These are phyloP conservation scores for Phytopythium kandeliae DNA, from an alignment of 352 stramenopile species.

Conservation along the genomic window DNA sequence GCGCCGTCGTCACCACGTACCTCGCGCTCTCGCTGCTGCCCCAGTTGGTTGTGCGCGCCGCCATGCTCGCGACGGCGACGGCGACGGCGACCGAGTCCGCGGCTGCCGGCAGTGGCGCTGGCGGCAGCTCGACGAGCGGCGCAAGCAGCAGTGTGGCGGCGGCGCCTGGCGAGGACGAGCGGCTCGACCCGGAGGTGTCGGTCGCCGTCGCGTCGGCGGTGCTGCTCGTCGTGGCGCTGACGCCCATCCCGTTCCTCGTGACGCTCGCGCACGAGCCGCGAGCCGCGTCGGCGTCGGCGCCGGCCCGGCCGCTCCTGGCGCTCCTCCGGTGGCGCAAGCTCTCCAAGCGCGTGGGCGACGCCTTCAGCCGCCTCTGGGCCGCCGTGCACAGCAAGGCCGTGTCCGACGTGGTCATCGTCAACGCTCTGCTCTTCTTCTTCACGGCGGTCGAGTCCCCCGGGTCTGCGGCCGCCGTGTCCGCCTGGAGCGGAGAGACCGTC, in stretches of 20 bases:
- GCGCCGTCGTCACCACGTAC: slow-evolving; percentile 26
- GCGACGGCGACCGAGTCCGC: background rate
- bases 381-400: slow-evolving; percentile 34
- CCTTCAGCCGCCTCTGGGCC: slow-evolving; percentile 24
- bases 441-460: slow-evolving; percentile 19
- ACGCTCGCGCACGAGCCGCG: slow-evolving; percentile 19
- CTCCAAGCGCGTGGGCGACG: slow-evolving; percentile 8
- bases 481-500: slow-evolving; percentile 8
- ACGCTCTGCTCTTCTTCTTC: slow-evolving; percentile 39
- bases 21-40: slow-evolving; percentile 11
- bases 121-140: too few relatives aligned
- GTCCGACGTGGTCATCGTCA: slow-evolving; percentile 39
- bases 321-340: background rate
- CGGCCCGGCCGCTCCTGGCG: background rate
- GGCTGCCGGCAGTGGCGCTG: too few relatives aligned
- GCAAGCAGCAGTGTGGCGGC: too few relatives aligned
- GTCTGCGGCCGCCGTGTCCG: background rate
- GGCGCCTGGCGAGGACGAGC: background rate
- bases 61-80: background rate
- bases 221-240: slow-evolving; percentile 13
- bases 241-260: slow-evolving; percentile 25
- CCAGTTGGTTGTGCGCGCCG: background rate
- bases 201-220: background rate
- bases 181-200: background rate
- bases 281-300: background rate